Evolutionary conservation across 345 rosid genomes (phyloP).

Genomic region (Theobroma cacao): DNA sequence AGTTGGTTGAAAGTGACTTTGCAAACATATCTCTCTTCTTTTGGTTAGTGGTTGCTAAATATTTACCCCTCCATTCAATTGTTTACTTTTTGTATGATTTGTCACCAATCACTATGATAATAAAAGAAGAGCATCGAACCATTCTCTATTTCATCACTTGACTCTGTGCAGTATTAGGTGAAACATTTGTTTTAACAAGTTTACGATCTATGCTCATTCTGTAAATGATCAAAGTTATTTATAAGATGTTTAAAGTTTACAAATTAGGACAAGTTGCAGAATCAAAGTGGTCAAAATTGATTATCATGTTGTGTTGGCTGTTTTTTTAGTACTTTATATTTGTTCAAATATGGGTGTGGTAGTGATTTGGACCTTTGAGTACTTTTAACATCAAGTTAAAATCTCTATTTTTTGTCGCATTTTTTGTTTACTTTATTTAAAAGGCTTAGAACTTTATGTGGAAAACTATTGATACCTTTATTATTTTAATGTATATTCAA

Average conservation of each 20-base stretch:
- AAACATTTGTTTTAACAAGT: slow-evolving; percentile 98
- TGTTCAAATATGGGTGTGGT: neutral
- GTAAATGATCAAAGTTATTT: neutral
- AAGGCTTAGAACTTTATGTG: neutral
- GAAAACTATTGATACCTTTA: neutral
- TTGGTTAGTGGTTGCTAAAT: neutral
- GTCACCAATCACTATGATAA: slow-evolving; percentile 94
- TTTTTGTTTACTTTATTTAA: neutral
- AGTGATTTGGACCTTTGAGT: neutral
- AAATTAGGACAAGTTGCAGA: neutral
- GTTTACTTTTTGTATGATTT: slow-evolving; percentile 95
- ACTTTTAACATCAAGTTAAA: neutral
- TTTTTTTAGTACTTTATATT: neutral
- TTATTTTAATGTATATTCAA: too few species aligned
- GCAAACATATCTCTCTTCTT: neutral
- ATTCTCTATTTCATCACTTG: slow-evolving; percentile 93
- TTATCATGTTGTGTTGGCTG: neutral
- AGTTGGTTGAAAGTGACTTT: slow-evolving; percentile 42
- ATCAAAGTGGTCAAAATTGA: neutral
- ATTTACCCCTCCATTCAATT: slow-evolving; percentile 39
- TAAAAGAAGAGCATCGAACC: slow-evolving; percentile 86
- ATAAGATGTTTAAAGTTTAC: neutral
- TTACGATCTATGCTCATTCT: slow-evolving; percentile 15
- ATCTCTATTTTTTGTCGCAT: neutral
- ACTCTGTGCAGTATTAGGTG: slow-evolving; percentile 98